Evolutionary conservation across 108 stramenopile genomes (phyloP).

Genomic region (Bacterosira constricta): DNA sequence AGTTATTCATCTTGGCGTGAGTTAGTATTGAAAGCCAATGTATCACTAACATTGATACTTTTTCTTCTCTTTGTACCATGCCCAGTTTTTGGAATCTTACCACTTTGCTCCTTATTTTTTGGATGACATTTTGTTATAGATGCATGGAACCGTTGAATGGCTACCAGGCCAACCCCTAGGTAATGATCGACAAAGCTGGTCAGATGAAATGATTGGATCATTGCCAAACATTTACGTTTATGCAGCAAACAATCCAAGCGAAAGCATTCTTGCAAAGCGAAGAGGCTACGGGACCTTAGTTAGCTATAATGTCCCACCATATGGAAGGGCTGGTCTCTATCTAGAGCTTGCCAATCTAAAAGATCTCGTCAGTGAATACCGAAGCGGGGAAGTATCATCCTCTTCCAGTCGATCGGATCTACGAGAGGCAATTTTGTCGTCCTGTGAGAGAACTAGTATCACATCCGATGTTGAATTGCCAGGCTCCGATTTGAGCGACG

Average conservation of each 20-base stretch:
- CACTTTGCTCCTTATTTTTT: background rate
- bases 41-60: conserved; percentile 61
- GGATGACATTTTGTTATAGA: background rate
- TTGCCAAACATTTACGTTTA: conserved; percentile 87
- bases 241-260: conserved; percentile 86
- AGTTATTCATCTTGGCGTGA: conserved; percentile 89
- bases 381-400: conserved; percentile 39
- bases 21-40: too few species aligned
- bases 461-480: conserved; percentile 53
- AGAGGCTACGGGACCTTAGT: conserved; percentile 86
- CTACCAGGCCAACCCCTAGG: conserved; percentile 84
- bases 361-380: conserved; percentile 79
- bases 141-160: conserved; percentile 61
- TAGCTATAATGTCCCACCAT: conserved; percentile 88
- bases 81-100: background rate
- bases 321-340: conserved; percentile 82
- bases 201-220: conserved; percentile 71
- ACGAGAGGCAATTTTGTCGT: conserved; percentile 52
- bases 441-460: conserved; percentile 52
- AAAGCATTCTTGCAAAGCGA: conserved; percentile 88
- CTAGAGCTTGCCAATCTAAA: conserved; percentile 82
- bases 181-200: conserved; percentile 80
- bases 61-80: background rate
- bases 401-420: conserved; percentile 39
- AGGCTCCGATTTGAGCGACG: conserved; percentile 12